Conservation (phyloP, 208 protist species). For the Trypanosoma avium region DNA sequence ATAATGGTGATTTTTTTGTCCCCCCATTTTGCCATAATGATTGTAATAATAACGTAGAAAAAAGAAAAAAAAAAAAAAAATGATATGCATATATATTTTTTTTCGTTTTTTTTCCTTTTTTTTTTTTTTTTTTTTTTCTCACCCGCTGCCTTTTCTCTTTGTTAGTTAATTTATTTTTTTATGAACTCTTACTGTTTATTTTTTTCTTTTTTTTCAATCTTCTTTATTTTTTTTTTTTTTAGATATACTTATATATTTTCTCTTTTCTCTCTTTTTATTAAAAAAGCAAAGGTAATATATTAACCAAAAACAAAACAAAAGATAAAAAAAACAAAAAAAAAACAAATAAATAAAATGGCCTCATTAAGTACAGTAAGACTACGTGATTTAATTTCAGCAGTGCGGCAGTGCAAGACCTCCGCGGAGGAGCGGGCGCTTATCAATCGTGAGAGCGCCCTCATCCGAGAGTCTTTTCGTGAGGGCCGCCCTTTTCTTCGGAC, state of each 20-base stretch:
- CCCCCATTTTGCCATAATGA: no score
- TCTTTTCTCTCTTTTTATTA: not conserved
- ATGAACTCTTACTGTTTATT: not conserved
- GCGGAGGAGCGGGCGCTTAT: constrained; percentile 97
- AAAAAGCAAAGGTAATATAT: constrained; percentile 11
- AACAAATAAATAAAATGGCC: constrained; percentile 39
- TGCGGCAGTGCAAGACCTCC: constrained; percentile 96
- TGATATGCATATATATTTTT: not conserved
- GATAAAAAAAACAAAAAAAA: constrained; percentile 4
- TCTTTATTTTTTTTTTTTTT: not conserved
- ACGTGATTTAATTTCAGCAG: constrained; percentile 96
- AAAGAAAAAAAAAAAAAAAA: not conserved
- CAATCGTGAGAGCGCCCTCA: constrained; percentile 94
- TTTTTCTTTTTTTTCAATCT: not conserved
- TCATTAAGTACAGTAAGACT: constrained; percentile 81
- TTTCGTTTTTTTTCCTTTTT: not conserved
- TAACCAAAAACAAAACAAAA: not conserved
- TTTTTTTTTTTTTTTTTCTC: not conserved
- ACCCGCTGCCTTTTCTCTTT: not conserved
- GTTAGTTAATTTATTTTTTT: not conserved
- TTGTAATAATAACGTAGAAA: no score
- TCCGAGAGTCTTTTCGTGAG: constrained; percentile 94
- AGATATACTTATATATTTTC: not conserved
- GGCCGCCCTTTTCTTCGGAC: constrained; percentile 91
- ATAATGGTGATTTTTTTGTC: no score